These are phyloP conservation scores for Acaromyces ingoldii DNA, from an alignment of 1,284 basidiomycete species.

Conservation along the genomic window DNA sequence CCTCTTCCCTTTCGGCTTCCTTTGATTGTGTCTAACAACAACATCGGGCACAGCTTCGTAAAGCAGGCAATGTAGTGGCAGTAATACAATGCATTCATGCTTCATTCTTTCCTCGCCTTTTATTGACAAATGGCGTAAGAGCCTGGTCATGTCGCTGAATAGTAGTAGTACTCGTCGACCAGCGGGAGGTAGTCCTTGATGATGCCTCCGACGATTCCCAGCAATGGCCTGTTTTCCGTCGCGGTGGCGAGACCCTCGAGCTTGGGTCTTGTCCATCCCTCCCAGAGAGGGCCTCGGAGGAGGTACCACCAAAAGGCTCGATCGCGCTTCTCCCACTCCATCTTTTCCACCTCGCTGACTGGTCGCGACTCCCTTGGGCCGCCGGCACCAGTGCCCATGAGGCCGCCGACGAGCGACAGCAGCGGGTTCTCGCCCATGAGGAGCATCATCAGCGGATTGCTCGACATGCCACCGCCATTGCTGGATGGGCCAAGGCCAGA, in stretches of 20 bases:
- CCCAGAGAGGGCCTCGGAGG: slow-evolving; percentile 81
- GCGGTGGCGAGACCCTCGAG: slow-evolving; percentile 61
- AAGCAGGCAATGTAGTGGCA: too few species aligned
- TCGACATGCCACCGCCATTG: not conserved
- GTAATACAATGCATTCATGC: too few species aligned
- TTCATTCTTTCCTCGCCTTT: too few species aligned
- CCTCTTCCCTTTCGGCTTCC: too few species aligned
- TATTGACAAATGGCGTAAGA: slow-evolving; percentile 1
- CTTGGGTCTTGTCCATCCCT: slow-evolving; percentile 72
- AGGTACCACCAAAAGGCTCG: slow-evolving; percentile 78
- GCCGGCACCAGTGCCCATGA: slow-evolving; percentile 23
- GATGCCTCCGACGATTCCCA: slow-evolving; percentile 71
- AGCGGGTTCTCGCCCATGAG: slow-evolving; percentile 41
- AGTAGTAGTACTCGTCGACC: slow-evolving; percentile 93
- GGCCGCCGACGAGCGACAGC: slow-evolving; percentile 28
- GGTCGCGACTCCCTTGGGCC: slow-evolving; percentile 26
- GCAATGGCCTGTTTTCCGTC: slow-evolving; percentile 64
- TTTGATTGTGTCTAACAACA: too few species aligned
- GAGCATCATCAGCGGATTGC: slow-evolving; percentile 33
- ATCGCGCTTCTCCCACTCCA: slow-evolving; percentile 75
- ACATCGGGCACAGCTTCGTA: too few species aligned
- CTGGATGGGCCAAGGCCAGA: slow-evolving; percentile 2
- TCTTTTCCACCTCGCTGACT: slow-evolving; percentile 49
- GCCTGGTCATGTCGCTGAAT: slow-evolving; percentile 25
- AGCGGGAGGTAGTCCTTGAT: slow-evolving; percentile 85